Base-by-base conservation (phyloP, 169 alveolate species). In the Plasmodium falciparum region DNA sequence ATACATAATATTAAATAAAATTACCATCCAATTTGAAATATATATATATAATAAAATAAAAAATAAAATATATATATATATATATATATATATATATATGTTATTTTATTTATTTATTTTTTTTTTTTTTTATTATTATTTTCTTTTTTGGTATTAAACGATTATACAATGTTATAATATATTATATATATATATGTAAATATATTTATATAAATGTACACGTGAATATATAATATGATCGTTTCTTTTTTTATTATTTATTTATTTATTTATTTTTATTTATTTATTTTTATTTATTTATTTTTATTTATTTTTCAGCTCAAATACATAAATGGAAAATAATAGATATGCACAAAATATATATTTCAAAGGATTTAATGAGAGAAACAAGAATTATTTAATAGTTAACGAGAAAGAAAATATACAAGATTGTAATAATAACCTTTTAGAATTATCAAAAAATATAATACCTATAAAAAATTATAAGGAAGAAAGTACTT, bases 301-400 rank as follows among this genome's bases (percentile, higher is more conserved):
- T 50, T 12, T 50, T 12, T 50, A 50, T 50, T 50, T 29, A 29
- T 29, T 29, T 29, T 2, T 29, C 4, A 29, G 39, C 39, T 29
- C 39, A 29, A 0, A 4, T 29, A 29, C 0, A 22, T 70, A 76
- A 76, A 76, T 76, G 89, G 89, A 76, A 39, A 76, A 76, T 52
- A 76, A 76, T 22, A 22, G 12, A 13, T 76, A 62, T 58, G 3
- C 89, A 52, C 89, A 76, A 52, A 76, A 26, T n/a, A 63, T 76
- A 47, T 63, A 63, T 56, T 76, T 63, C 43, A 76, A 76, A 76
- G 89, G 89, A 20, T 76, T 76, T 47, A 76, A 76, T 56, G 75
- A 76, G 15, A 76, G 75, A 43, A 76, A 70, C 49, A 70, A 49
- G 13, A 76, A 76, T 65, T 76, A 76, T 45, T 67, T 63, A 65